Evolutionary conservation across 176 grass and related monocot species (phyloP).

Genomic region (Sorghum bicolor): Sorghum_bicolor_NCBIv3 NC_012879.2:59585501-59586000

Average conservation of each 20-base stretch:
- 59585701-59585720: background rate
- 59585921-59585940: background rate
- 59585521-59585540: constrained; percentile 74
- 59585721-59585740: background rate
- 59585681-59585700: constrained; percentile 29
- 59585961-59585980: background rate
- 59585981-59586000: background rate
- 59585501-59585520: constrained; percentile 70
- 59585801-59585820: constrained; percentile 17
- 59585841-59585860: constrained; percentile 52
- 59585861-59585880: background rate
- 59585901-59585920: no score
- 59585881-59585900: background rate
- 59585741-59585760: background rate
- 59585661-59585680: constrained; percentile 53
- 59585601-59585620: constrained; percentile 75
- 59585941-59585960: background rate
- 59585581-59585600: constrained; percentile 90
- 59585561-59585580: constrained; percentile 74
- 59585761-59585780: background rate
- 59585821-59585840: constrained; percentile 37
- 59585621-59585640: constrained; percentile 43
- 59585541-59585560: constrained; percentile 63
- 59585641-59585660: constrained; percentile 63
- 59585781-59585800: background rate